These are phyloP conservation scores for Cubamyces lactineus DNA, from an alignment of 768 basidiomycete species.

Conservation along the genomic window DNA sequence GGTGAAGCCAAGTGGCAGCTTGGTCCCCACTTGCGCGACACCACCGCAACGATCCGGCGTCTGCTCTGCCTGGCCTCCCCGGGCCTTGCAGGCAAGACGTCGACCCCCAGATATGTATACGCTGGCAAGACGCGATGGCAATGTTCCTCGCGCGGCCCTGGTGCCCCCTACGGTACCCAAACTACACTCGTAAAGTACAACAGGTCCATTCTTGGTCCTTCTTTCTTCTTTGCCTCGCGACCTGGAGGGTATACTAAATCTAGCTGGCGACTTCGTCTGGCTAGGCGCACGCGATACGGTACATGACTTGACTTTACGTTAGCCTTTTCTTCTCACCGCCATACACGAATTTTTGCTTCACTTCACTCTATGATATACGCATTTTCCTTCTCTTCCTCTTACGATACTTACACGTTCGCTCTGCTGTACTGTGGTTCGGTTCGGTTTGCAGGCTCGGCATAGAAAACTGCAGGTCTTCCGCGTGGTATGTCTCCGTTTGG, in stretches of 20 bases:
- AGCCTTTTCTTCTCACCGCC: neutral
- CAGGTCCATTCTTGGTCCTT: neutral
- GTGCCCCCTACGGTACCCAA: slow-evolving; percentile 6
- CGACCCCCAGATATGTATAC: neutral
- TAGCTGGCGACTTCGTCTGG: neutral
- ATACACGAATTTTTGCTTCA: neutral
- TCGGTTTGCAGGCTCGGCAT: no score
- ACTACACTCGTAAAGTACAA: neutral
- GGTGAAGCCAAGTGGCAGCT: neutral
- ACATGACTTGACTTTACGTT: neutral
- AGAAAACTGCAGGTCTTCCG: no score
- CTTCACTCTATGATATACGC: no score
- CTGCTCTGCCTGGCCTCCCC: slow-evolving; percentile 2
- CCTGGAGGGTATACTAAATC: neutral
- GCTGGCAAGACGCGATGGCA: neutral
- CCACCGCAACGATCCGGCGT: slow-evolving; percentile 8
- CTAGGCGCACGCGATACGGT: neutral
- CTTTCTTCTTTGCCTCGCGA: neutral
- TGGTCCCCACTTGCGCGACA: neutral
- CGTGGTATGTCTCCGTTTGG: no score
- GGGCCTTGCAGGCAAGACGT: slow-evolving; percentile 4
- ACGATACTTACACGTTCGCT: no score
- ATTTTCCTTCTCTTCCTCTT: no score
- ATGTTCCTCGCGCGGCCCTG: neutral
- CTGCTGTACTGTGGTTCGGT: no score